Evolutionary conservation across 2,329 filamentous ascomycete species (phyloP).

Genomic region (Pseudocercospora eumusae): DNA sequence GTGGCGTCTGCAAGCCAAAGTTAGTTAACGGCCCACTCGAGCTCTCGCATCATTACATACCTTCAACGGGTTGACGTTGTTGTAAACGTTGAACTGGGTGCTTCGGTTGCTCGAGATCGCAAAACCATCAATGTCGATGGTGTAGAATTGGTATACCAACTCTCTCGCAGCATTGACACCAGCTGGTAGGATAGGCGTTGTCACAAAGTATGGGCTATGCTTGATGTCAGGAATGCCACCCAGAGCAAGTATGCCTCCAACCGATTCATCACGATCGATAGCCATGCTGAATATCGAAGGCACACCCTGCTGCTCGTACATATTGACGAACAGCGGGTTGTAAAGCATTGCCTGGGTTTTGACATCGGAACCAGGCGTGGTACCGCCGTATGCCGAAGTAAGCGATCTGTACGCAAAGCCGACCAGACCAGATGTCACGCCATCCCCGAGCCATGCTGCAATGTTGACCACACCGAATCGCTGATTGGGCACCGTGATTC

Average conservation of each 20-base stretch:
- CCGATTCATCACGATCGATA: slow-evolving; percentile 40
- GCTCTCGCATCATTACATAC: background rate
- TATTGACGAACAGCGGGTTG: slow-evolving; percentile 54
- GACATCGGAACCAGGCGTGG: slow-evolving; percentile 29
- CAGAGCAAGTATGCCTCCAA: slow-evolving; percentile 51
- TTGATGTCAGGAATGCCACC: slow-evolving; percentile 53
- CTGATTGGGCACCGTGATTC: slow-evolving; percentile 49
- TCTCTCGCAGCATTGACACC: slow-evolving; percentile 34
- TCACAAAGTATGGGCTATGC: slow-evolving; percentile 40
- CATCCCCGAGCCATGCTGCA: slow-evolving; percentile 40
- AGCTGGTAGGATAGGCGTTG: slow-evolving; percentile 40
- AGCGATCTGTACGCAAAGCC: slow-evolving; percentile 55
- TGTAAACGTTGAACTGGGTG: slow-evolving; percentile 32
- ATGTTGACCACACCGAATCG: slow-evolving; percentile 49
- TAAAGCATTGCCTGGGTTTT: slow-evolving; percentile 42
- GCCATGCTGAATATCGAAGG: slow-evolving; percentile 54
- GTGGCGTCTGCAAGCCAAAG: slow-evolving; percentile 7
- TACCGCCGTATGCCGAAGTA: slow-evolving; percentile 46
- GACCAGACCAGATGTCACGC: slow-evolving; percentile 50
- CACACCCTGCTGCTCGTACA: slow-evolving; percentile 49
- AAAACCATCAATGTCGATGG: slow-evolving; percentile 41
- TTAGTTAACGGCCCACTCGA: background rate
- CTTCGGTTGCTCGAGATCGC: slow-evolving; percentile 28
- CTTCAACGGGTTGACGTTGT: slow-evolving; percentile 27
- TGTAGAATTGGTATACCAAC: slow-evolving; percentile 44